Base-by-base conservation (phyloP, 179 eudicot species). In the Camellia oleifera region DNA sequence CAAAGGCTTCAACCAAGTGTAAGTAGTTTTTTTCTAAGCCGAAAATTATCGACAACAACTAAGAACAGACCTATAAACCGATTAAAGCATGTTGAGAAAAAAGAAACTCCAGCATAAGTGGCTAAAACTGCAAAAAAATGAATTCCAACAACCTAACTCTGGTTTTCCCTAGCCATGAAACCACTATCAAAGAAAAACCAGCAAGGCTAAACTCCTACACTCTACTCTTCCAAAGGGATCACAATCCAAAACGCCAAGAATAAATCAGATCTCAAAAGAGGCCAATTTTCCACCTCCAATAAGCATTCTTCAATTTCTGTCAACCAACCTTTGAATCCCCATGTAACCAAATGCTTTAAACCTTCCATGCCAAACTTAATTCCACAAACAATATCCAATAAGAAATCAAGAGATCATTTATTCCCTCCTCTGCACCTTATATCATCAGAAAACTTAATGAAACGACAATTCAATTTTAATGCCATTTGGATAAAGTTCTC, bases 291-390 rank as follows among this genome's bases (percentile, higher is more conserved):
- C n/a, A 15, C 8, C 20, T 69, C 57, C 42, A 32, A 32, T 32
- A 32, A 32, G 40, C 40, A 32, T 32, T 32, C 40, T 32, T 32
- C 40, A 32, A 32, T 32, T 32, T 32, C 40, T 32, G 40, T 32
- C 40, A 52, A 45, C 40, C 75, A 72, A 10, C 52, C 75, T 18
- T 20, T 20, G 15, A 7, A 72, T 72, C 5, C 58, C 58, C 75
- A 72, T 69, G 53, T 15, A 45, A 20, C 60, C 15, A 4, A 20
- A 20, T n/a, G 7, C 42, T 18, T 72, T 26, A 72, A 32, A 72
- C 75, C 57, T 72, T 72, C 58, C 75, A 72, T n/a, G 57, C 75
- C 75, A 72, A 50, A 72, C n/a, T 13, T 7, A 50, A 40, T 72
- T 72, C 20, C 42, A 72, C 3, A 18, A 8, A 20, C 2, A 48